phyloP scores from a whole-genome alignment of 164 flowering plant species.

The Euptelea pleiosperma region DNA sequence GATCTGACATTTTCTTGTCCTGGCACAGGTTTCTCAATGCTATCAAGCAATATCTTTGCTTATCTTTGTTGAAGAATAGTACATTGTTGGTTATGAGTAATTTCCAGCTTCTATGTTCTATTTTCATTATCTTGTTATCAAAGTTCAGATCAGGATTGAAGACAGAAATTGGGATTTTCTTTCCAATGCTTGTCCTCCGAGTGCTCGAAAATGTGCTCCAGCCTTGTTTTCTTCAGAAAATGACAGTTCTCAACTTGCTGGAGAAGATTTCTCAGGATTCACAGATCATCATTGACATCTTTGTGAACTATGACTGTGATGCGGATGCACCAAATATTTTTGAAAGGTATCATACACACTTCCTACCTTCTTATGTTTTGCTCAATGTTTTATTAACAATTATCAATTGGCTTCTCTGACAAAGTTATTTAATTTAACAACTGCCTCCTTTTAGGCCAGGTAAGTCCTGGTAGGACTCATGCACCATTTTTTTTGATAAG shows the following conservation, averaged over 20 bases:
- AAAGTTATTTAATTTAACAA: background rate
- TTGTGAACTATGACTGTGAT: slow-evolving; percentile 98
- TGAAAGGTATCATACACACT: slow-evolving; percentile 67
- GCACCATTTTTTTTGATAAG: background rate
- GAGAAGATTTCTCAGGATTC: slow-evolving; percentile 84
- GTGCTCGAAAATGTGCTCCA: slow-evolving; percentile 97
- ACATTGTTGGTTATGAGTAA: slow-evolving; percentile 90
- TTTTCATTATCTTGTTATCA: slow-evolving; percentile 64
- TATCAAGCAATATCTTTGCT: slow-evolving; percentile 84
- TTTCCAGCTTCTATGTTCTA: slow-evolving; percentile 93
- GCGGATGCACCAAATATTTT: slow-evolving; percentile 93
- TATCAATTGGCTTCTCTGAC: background rate
- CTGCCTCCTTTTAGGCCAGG: background rate
- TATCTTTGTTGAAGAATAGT: slow-evolving; percentile 96
- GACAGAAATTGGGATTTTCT: slow-evolving; percentile 90
- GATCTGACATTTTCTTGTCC: slow-evolving; percentile 13
- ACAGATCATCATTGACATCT: slow-evolving; percentile 74
- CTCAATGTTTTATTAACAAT: background rate
- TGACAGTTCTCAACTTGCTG: slow-evolving; percentile 86
- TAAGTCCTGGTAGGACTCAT: background rate
- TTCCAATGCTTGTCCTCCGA: slow-evolving; percentile 93
- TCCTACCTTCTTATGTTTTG: background rate
- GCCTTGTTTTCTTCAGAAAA: slow-evolving; percentile 95
- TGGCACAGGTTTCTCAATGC: slow-evolving; percentile 78
- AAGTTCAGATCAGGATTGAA: slow-evolving; percentile 89